A percentile compares a stretch with the other conserved stretches of the same genome.
Conservation (phyloP, 140 eudicot genomes). For the Stevia rebaudiana region DNA sequence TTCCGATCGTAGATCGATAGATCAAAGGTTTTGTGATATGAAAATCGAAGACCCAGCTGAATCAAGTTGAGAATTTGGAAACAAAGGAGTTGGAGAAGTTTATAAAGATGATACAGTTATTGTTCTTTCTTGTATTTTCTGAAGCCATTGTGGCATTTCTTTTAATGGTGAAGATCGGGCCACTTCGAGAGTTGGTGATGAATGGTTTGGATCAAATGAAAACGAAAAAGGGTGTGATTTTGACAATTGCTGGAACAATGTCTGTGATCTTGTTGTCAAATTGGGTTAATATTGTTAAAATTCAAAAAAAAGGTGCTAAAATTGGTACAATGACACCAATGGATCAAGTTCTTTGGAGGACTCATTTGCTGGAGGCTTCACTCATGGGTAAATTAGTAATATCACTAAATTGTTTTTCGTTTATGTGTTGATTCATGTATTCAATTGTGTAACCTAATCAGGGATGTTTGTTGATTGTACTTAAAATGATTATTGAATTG, state of each 20-base stretch:
- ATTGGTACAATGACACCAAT: conserved; percentile 97
- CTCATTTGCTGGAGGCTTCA: conserved; percentile 94
- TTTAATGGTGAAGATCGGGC: conserved; percentile 91
- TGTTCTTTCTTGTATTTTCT: conserved; percentile 64
- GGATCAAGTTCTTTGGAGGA: conserved; percentile 99
- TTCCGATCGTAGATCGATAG: background rate
- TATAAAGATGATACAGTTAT: conserved; percentile 71
- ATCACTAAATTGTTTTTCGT: background rate
- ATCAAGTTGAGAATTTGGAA: background rate
- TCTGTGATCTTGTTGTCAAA: conserved; percentile 72
- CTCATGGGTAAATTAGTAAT: conserved; percentile 63
- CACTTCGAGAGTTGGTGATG: conserved; percentile 84
- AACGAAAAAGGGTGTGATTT: conserved; percentile 81
- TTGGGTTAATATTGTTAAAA: conserved; percentile 77
- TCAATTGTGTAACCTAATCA: too few relatives aligned
- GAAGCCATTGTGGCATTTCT: conserved; percentile 81
- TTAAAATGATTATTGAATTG: too few relatives aligned
- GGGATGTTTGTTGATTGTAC: background rate
- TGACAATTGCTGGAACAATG: conserved; percentile 89
- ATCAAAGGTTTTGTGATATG: conserved; percentile 9
- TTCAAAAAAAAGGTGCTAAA: conserved; percentile 94
- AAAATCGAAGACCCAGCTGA: conserved; percentile 18
- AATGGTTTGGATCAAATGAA: conserved; percentile 92
- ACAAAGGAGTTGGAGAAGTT: background rate
- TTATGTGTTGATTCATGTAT: background rate